Evolutionary conservation across 2,329 filamentous ascomycete species (phyloP), one percentile per base, ranked within the genome.

Genomic region (Colletotrichum theobromicola): DNA sequence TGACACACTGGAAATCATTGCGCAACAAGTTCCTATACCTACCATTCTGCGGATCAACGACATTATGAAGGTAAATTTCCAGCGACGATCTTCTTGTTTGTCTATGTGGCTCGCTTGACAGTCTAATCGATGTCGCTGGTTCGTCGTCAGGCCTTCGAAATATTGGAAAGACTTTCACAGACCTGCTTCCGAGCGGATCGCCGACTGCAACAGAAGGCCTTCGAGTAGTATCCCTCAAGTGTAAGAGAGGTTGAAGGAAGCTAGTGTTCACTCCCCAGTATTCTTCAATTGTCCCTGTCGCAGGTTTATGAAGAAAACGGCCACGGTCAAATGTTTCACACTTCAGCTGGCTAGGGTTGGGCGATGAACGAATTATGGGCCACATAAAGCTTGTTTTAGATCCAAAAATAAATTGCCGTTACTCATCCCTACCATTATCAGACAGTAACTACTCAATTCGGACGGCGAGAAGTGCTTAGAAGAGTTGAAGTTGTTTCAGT

Each of bases 301-400:
- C 28, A 55, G 9, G n/a, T 66, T 66, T 28, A 30, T 67, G 32
- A 58, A 10, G 18, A 21, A 37, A 34, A 67, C 21, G 30, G 50
- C 34, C 46, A 8, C 28, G 63, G 34, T n/a, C 16, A 15, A 67
- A 58, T 30, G 67, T 63, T 70, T 70, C 67, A 55, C 21, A 63
- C 37, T 46, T 32, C 58, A 63, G 67, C 67, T 70, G 21, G 28
- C 58, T 57, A 50, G 18, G 58, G 46, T 53, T 55, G 37, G n/a
- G n/a, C n/a, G n/a, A 21, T 13, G 58, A 55, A 63, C 67, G 18
- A 55, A 37, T 24, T 34, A 57, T 35, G 58, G 67, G 21, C 67
- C 67, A 32, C n/a, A 6, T 42, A 70, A 70, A 70, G 67, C 67
- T 70, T 70, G 67, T 70, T 70, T 70, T 70, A 24, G 15, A 34